Evolutionary conservation across 352 stramenopile species (phyloP), one percentile per base, ranked within the genome.

Genomic region (Blastocystis sp.): DNA sequence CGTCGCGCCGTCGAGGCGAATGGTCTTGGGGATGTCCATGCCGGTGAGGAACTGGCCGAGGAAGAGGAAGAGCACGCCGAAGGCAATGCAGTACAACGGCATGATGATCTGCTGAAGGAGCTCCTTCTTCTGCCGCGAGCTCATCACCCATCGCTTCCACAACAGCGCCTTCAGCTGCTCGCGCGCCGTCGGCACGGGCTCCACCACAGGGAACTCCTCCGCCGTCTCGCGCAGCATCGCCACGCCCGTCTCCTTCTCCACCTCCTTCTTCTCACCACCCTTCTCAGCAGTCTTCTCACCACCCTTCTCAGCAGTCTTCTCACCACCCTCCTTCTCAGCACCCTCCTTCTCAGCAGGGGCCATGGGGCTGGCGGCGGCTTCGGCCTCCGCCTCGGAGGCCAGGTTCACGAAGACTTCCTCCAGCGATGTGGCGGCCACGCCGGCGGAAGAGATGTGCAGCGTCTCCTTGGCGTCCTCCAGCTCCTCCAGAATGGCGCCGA

Each of bases 401-500:
- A 95, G 93, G 78, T 95, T 95, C 89, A 96, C 93, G 90, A 96
- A 96, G 10, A 96, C 93, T 89, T 95, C 93, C 74, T 96, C 93
- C 40, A 96, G 77, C 10, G 93, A 95, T 21, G 93, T 95, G 28
- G 91, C 89, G 10, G 89, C 87, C n/a, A 91, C 69, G 11, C 90
- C 89, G 24, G 71, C 89, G 28, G 61, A 82, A 17, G 60, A 52
- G 48, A 89, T 89, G 28, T 68, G 42, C 1, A 89, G 74, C 34
- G 10, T 17, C 7, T 90, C 59, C 3, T 91, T 90, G 0, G 92
- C 54, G 0, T 64, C 45, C 21, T 97, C 94, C 2, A 97, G 89
- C 19, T 90, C 91, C 21, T 92, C 89, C 88, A 97, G 95, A 34
- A 96, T 76, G 57, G 45, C 89, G 4, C 93, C 90, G 64, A 97